A percentile compares a stretch with the other conserved stretches of the same genome.
Evolutionary conservation across 1,284 basidiomycete species (phyloP).

Genomic region (Tilletia caries): DNA sequence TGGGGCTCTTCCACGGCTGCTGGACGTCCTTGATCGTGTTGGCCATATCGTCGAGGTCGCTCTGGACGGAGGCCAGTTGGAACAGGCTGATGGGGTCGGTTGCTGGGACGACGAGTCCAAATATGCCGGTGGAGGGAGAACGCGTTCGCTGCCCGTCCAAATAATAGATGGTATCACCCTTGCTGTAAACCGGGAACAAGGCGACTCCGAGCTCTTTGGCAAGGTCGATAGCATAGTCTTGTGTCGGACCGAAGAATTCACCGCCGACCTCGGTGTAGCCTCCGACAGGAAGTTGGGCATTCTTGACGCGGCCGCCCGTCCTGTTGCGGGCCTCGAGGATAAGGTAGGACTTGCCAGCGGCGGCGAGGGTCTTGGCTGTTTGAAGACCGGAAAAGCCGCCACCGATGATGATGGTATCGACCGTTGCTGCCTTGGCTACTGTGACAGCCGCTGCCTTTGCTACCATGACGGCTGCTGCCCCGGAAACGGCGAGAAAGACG

Average conservation of each 20-base stretch:
- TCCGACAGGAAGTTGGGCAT: background rate
- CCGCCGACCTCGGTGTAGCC: slow-evolving; percentile 13
- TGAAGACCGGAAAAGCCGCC: background rate
- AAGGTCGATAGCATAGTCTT: background rate
- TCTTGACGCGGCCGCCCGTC: slow-evolving; percentile 11
- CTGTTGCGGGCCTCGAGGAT: slow-evolving; percentile 12
- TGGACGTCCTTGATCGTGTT: background rate
- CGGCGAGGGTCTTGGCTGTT: background rate
- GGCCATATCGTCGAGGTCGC: background rate
- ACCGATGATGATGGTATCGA: slow-evolving; percentile 9
- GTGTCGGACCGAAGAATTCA: slow-evolving; percentile 8
- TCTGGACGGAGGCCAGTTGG: background rate
- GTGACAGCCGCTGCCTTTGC: too few species aligned
- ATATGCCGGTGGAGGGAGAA: background rate
- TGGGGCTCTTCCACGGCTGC: slow-evolving; percentile 4
- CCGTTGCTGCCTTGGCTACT: background rate
- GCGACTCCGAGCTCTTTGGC: background rate
- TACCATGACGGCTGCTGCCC: too few species aligned
- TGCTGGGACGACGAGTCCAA: background rate
- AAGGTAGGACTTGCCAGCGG: background rate
- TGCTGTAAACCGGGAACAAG: background rate
- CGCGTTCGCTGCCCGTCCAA: background rate
- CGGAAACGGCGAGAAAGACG: too few species aligned
- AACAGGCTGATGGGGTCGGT: background rate
- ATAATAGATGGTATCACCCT: background rate